phyloP scores from a whole-genome alignment of 352 stramenopile species.

The Phytopythium oedochilum region DNA sequence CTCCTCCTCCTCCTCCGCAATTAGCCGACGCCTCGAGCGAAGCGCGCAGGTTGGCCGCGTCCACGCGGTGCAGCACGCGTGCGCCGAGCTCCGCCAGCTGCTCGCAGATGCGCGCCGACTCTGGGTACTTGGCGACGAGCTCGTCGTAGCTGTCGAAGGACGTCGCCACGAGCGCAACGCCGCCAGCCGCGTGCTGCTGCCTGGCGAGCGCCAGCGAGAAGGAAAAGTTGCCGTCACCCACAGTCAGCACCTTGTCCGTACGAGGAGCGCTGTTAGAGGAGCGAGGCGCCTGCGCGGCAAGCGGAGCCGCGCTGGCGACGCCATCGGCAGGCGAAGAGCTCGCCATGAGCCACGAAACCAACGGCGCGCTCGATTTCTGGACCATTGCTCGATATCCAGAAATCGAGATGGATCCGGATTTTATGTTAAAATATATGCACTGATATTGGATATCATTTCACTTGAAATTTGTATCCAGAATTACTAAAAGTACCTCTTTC shows the following conservation, averaged over 20 bases:
- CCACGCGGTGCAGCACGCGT: conserved; percentile 49
- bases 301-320: too few species aligned
- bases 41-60: conserved; percentile 56
- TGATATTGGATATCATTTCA: too few species aligned
- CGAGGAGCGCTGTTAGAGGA: background rate
- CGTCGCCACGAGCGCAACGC: conserved; percentile 28
- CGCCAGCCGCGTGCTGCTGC: conserved; percentile 5
- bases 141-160: conserved; percentile 66
- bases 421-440: too few species aligned
- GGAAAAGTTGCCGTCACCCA: conserved; percentile 93
- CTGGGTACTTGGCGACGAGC: conserved; percentile 60
- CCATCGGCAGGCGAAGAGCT: too few species aligned
- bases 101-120: conserved; percentile 29
- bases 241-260: conserved; percentile 50
- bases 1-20: background rate
- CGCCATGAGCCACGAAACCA: too few species aligned
- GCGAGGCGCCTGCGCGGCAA: background rate
- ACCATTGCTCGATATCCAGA: too few species aligned
- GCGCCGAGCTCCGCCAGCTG: conserved; percentile 38
- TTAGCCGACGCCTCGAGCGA: conserved; percentile 19
- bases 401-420: too few species aligned
- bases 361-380: too few species aligned
- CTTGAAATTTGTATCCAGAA: too few species aligned
- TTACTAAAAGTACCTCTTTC: too few species aligned
- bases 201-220: conserved; percentile 83